A percentile compares a stretch with the other conserved stretches of the same genome.
Conservation (phyloP, 2,329 filamentous ascomycete genomes). For the Pseudogymnoascus sp. region DNA sequence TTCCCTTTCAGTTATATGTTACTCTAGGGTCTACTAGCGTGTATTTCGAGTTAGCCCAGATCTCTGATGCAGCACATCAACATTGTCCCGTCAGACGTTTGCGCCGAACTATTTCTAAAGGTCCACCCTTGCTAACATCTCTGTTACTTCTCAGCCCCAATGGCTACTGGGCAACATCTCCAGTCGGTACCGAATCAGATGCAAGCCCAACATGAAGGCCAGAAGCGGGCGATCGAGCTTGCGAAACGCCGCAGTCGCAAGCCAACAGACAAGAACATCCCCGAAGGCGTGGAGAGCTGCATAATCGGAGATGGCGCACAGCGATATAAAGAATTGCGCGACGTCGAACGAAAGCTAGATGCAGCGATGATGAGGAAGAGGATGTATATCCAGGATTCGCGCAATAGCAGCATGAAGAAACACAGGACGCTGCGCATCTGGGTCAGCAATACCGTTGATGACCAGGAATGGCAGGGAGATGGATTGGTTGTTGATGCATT, state of each 20-base stretch:
- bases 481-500: slow-evolving; percentile 64
- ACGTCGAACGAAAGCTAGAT: slow-evolving; percentile 81
- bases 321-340: slow-evolving; percentile 75
- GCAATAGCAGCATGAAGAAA: slow-evolving; percentile 66
- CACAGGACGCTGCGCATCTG: slow-evolving; percentile 83
- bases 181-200: slow-evolving; percentile 41
- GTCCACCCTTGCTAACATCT: slow-evolving; percentile 9
- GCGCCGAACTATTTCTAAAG: neutral
- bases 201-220: slow-evolving; percentile 39
- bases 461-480: slow-evolving; percentile 83
- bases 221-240: slow-evolving; percentile 50
- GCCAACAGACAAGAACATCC: slow-evolving; percentile 90
- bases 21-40: slow-evolving; percentile 7
- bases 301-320: slow-evolving; percentile 73
- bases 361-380: slow-evolving; percentile 91
- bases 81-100: slow-evolving; percentile 3
- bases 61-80: slow-evolving; percentile 1
- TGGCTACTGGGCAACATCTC: slow-evolving; percentile 24
- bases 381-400: slow-evolving; percentile 77
- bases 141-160: slow-evolving; percentile 22
- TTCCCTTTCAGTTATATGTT: slow-evolving; percentile 9
- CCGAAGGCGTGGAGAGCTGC: slow-evolving; percentile 77
- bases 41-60: slow-evolving; percentile 6
- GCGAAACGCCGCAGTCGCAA: slow-evolving; percentile 77
- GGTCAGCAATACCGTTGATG: slow-evolving; percentile 90